A percentile compares a stretch with the other conserved stretches of the same genome.
These are phyloP conservation scores for Boletellus emodensis DNA, from an alignment of 768 basidiomycete species.

Conservation along the genomic window DNA sequence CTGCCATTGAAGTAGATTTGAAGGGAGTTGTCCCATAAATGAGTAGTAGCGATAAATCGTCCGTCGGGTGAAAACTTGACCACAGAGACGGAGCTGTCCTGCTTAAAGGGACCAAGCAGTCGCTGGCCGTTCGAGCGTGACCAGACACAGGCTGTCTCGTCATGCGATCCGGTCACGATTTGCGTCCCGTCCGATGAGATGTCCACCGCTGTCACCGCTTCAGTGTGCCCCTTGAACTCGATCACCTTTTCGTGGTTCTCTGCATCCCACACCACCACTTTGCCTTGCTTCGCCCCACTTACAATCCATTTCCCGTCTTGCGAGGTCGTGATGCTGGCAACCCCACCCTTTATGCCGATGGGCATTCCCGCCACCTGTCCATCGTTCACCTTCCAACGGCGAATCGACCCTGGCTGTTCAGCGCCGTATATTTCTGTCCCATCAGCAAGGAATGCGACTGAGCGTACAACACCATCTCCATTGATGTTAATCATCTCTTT, in stretches of 20 bases:
- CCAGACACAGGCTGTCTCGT: not conserved
- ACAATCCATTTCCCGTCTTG: not conserved
- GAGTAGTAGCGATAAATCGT: not conserved
- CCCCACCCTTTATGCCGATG: not conserved
- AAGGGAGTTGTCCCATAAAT: no score
- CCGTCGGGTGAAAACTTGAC: constrained; percentile 8
- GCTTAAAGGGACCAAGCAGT: not conserved
- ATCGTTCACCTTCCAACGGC: not conserved
- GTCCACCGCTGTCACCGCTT: not conserved
- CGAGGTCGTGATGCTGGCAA: not conserved
- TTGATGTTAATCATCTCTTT: no score
- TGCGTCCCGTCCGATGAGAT: not conserved
- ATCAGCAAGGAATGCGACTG: not conserved
- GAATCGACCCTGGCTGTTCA: not conserved
- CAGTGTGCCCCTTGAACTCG: not conserved
- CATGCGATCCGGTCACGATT: not conserved
- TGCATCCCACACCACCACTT: not conserved
- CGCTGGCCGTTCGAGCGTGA: not conserved
- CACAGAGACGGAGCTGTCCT: not conserved
- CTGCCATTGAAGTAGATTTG: no score
- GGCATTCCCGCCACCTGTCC: not conserved
- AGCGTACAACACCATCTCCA: no score
- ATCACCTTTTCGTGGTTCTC: not conserved
- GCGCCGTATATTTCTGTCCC: not conserved
- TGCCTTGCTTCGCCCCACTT: not conserved